Conservation (phyloP, 169 alveolate species). For the Eimeria nieschulzi region DNA sequence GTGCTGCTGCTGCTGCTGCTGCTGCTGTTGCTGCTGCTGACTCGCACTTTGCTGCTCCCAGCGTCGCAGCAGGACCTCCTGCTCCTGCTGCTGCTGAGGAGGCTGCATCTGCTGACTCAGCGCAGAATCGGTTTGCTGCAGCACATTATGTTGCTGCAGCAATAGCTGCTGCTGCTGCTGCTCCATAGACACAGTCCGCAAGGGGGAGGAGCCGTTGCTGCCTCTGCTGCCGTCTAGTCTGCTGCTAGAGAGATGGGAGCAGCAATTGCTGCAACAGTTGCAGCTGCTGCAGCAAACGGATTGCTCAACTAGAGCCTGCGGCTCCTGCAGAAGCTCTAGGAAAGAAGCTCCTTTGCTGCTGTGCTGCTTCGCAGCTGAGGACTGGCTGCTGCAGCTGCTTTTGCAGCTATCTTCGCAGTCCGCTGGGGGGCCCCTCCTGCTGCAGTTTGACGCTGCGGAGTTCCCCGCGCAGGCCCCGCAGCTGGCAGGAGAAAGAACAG, state of each 20-base stretch:
- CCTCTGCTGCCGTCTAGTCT: no score
- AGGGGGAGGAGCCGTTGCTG: background rate
- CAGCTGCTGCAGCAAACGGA: no score
- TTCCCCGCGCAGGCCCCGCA: background rate
- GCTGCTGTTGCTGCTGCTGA: constrained; percentile 33
- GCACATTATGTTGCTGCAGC: background rate
- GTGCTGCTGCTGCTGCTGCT: constrained; percentile 24
- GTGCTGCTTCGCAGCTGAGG: background rate
- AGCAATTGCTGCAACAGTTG: no score
- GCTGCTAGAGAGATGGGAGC: no score
- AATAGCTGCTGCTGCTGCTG: constrained; percentile 4
- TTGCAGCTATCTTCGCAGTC: background rate
- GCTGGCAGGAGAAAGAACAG: constrained; percentile 47
- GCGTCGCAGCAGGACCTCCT: constrained; percentile 31
- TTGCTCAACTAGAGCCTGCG: background rate
- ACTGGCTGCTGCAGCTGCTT: constrained; percentile 40
- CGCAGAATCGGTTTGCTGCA: no score
- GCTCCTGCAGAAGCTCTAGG: background rate
- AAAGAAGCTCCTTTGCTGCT: background rate
- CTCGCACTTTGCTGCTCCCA: constrained; percentile 2
- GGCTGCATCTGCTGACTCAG: no score
- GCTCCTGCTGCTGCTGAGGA: background rate
- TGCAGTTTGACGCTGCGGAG: background rate
- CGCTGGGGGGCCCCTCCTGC: background rate
- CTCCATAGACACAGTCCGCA: background rate